Base-by-base conservation (phyloP, 2,329 filamentous ascomycete species). In the Fusarium phyllophilum region DNA sequence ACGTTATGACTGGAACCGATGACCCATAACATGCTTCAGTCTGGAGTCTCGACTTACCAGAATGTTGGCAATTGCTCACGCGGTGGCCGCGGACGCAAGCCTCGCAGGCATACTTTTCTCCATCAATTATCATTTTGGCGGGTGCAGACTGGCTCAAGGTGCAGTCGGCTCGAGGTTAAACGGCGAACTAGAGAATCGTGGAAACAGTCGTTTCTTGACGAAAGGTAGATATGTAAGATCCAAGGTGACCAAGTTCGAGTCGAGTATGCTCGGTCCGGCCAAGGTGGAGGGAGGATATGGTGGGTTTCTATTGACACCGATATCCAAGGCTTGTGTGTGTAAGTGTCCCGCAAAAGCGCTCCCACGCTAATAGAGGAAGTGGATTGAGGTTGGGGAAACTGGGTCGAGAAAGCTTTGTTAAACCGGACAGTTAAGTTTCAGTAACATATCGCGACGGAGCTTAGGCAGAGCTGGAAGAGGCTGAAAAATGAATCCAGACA, bases 1-100 rank as follows among this genome's bases (percentile, higher is more conserved):
- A 39, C 44, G n/a, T 22, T 26, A 33, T 33, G 51, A 44, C 34
- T 33, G 41, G 39, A 26, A 45, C n/a, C 36, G 31, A 55, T 36
- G 49, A 38, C 34, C 52, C 42, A 39, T 26, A 36, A 15, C 38
- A 45, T 63, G n/a, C 24, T 39, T 48, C 18, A 18, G 26, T 46
- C 51, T 63, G 26, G 44, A 68, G 44, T 34, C 55, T 57, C 29
- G 42, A 68, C 93, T 87, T 90, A 97, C 95, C 95, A 83, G 91
- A 90, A 85, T 99, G 96, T 84, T 96, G 94, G 88, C 96, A 99
- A 83, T 96, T 97, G 92, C 95, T 98, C 82, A 99, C 96, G 82
- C 96, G 94, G 87, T 99, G 96, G 82, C 96, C 96, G 85, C 96
- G 93, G 83, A 99, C 95, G 86, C 96, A 99, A 86, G 95, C 95